These are phyloP conservation scores for Monosporozyma servazzii DNA, from an alignment of 805 yeast genomes.

Conservation along the genomic window DNA sequence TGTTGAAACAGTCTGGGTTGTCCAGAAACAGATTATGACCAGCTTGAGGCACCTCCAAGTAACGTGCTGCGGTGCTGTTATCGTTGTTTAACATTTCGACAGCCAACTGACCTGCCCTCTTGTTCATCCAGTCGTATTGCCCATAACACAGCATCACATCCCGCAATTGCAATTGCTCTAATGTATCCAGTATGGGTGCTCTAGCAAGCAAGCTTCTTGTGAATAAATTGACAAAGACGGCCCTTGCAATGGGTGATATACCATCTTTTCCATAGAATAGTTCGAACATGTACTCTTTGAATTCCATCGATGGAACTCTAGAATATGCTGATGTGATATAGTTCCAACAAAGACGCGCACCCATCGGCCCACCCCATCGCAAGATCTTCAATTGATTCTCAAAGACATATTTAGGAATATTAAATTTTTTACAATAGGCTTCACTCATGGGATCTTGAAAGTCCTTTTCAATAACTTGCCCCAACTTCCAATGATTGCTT, in stretches of 20 bases:
- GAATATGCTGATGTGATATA: conserved; percentile 27
- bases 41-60: conserved; percentile 32
- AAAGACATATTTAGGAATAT: conserved; percentile 26
- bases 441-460: conserved; percentile 36
- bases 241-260: conserved; percentile 8
- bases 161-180: conserved; percentile 28
- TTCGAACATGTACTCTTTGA: conserved; percentile 19
- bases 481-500: conserved; percentile 16
- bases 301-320: conserved; percentile 19
- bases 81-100: conserved; percentile 9
- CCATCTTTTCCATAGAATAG: conserved; percentile 12
- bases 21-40: conserved; percentile 80
- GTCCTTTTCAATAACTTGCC: conserved; percentile 19
- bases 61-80: conserved; percentile 7
- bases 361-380: conserved; percentile 36
- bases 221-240: conserved; percentile 22
- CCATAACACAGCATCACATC: conserved; percentile 46
- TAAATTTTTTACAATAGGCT: conserved; percentile 23
- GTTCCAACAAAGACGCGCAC: conserved; percentile 32
- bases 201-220: conserved; percentile 38
- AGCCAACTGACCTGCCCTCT: conserved; percentile 38
- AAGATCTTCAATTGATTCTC: conserved; percentile 38
- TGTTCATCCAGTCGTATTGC: conserved; percentile 64
- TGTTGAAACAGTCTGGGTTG: conserved; percentile 46
- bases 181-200: conserved; percentile 54